Evolutionary conservation across 768 basidiomycete genomes (phyloP).

Genomic region (Kwoniella newhampshirensis): DNA sequence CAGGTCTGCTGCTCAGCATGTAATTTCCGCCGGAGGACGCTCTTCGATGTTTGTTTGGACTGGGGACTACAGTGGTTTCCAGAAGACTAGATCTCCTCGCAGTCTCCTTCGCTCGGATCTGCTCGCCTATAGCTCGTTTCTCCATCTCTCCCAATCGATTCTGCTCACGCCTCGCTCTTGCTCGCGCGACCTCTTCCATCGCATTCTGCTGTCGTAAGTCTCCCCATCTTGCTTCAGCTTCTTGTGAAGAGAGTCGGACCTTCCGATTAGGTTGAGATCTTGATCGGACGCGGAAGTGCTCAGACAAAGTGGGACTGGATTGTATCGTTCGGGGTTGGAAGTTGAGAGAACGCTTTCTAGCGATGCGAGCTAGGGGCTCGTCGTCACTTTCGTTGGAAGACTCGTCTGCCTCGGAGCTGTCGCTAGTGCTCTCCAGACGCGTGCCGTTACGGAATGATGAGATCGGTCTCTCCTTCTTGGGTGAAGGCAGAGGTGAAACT

Average conservation of each 20-base stretch:
- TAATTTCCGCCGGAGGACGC: background rate
- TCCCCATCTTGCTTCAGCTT: constrained; percentile 10
- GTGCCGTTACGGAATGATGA: constrained; percentile 27
- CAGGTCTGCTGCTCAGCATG: constrained; percentile 2
- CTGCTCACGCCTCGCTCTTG: constrained; percentile 28
- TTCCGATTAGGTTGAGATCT: constrained; percentile 8
- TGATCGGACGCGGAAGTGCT: background rate
- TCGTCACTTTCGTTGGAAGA: constrained; percentile 25
- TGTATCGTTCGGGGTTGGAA: constrained; percentile 5
- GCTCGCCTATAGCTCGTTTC: constrained; percentile 24
- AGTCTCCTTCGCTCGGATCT: constrained; percentile 11
- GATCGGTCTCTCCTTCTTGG: constrained; percentile 2
- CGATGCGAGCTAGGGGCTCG: constrained; percentile 16
- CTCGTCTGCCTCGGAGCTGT: constrained; percentile 21
- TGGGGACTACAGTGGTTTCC: constrained; percentile 1
- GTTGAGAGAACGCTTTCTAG: constrained; percentile 6
- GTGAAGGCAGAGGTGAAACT: constrained; percentile 2
- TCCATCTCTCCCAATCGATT: constrained; percentile 28
- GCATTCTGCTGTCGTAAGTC: constrained; percentile 12
- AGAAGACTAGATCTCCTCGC: constrained; percentile 9
- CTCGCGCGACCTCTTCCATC: constrained; percentile 28
- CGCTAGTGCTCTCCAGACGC: background rate
- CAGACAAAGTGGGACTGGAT: background rate
- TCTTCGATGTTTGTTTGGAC: background rate
- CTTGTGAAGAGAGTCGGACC: background rate